Base-by-base conservation (phyloP, 2,329 filamentous ascomycete species). In the Cryoendolithus antarcticus region DNA sequence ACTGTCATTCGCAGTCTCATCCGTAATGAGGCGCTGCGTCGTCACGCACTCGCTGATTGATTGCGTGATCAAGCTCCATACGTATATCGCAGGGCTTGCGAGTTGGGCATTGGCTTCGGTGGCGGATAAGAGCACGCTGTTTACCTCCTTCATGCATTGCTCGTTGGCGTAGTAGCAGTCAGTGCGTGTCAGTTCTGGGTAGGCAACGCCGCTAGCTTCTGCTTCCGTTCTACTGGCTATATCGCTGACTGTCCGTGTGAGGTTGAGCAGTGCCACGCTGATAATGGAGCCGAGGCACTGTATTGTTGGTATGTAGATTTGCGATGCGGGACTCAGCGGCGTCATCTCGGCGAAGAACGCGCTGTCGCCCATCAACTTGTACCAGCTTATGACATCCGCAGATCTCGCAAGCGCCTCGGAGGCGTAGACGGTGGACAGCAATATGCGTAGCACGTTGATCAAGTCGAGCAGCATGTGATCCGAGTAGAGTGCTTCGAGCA, bases 11-110 rank as follows among this genome's bases (percentile, higher is more conserved):
- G 30, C 35, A 8, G 47, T 44, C 24, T 49, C 46, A 82, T 48
- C 44, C 35, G 45, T 40, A 30, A 45, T 48, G 13, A 50, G 77
- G 30, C 74, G 75, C 34, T 79, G 38, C 9, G 68, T 37, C 67
- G 68, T 41, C 74, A 69, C 47, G 77, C 80, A 9, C 74, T 73
- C 32, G 48, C 76, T 75, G 63, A 91, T 75, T 19, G 73, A 70
- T 51, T 82, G 74, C 7, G 88, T 67, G 19, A 94, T 73, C 35
- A 89, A 66, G 3, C 80, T 77, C 88, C 88, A 96, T 3, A 82
- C 75, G 48, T 93, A 82, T 12, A 85, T 72, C 11, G 83, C 76
- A 1, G 85, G 84, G 40, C 75, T 77, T 12, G 82, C 82, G 29
- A 75, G 74, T 30, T 69, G 65, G n/a, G 74, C 67, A 10, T 71